Evolutionary conservation across 2,329 filamentous ascomycete species (phyloP), one percentile per base, ranked within the genome.

Genomic region (Arthrobotrys musiformis): DNA sequence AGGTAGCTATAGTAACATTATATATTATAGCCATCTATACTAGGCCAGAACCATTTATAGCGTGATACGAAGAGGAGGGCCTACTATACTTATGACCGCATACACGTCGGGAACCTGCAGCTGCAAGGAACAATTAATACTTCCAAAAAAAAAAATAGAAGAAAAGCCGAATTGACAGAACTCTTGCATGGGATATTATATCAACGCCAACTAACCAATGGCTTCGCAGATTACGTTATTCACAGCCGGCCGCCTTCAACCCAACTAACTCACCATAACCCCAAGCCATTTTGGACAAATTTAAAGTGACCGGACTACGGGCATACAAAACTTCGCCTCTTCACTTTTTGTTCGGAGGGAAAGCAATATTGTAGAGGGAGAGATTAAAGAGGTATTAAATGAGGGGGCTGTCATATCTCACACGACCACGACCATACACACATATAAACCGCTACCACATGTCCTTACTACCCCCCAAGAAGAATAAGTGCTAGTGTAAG

Each of bases 71-170:
- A 7, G 24, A 30, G 22, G n/a, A n/a, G n/a, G n/a, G n/a, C n/a
- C n/a, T n/a, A n/a, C n/a, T n/a, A n/a, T n/a, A n/a, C n/a, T n/a
- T n/a, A n/a, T n/a, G n/a, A n/a, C n/a, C n/a, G n/a, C 22, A 28
- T 52, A 52, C 24, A 52, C 30, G 22, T n/a, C 50, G 30, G 30
- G 50, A 37, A 35, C 50, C 28, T 56, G 50, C 30, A 56, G 28
- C 50, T 56, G 50, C 50, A 56, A 22, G 28, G 50, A 35, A 56
- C 50, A 56, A n/a, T n/a, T n/a, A n/a, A 56, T 56, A 37, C n/a
- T 19, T 35, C 28, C 35, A 56, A 56, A 54, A 56, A 6, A 42
- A 56, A 56, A 56, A 54, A 56, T 17, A 42, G 30, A 50, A 22
- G 13, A 30, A 22, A 56, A 35, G 9, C 22, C 30, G 28, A 22